Conservation (phyloP, 2,329 filamentous ascomycete species). For the Chalara sp. region DNA sequence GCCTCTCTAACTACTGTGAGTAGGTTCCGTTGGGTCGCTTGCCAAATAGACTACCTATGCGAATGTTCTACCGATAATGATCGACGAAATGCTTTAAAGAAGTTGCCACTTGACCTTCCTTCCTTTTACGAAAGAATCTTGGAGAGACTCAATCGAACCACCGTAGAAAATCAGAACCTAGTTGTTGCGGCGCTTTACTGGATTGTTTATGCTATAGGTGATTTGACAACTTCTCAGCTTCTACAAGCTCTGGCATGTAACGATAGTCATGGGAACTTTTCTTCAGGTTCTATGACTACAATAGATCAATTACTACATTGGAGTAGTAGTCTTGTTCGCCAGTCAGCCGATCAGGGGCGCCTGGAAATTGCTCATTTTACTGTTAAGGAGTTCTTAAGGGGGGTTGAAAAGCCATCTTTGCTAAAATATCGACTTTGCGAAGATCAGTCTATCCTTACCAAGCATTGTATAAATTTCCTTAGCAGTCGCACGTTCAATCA, state of each 20-base stretch:
- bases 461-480: not conserved
- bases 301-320: conserved; percentile 13
- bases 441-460: not conserved
- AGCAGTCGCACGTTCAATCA: too few relatives aligned
- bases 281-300: conserved; percentile 7
- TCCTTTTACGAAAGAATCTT: conserved; percentile 24
- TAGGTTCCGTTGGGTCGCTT: conserved; percentile 27
- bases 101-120: conserved; percentile 18
- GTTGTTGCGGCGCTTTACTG: conserved; percentile 14
- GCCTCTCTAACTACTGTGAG: not conserved
- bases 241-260: conserved; percentile 16
- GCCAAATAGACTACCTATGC: conserved; percentile 25
- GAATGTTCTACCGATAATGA: conserved; percentile 18
- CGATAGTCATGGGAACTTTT: conserved; percentile 4
- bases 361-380: conserved; percentile 23
- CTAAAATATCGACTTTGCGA: conserved; percentile 3
- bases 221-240: conserved; percentile 4
- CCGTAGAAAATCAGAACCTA: conserved; percentile 8
- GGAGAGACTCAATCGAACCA: conserved; percentile 14
- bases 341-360: not conserved
- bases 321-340: conserved; percentile 19
- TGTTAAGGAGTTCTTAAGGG: conserved; percentile 17
- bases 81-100: conserved; percentile 17
- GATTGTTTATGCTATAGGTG: conserved; percentile 3
- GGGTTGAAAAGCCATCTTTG: conserved; percentile 1